Conservation (phyloP, 2,329 filamentous ascomycete species). For the Aspergillus nomiae region DNA sequence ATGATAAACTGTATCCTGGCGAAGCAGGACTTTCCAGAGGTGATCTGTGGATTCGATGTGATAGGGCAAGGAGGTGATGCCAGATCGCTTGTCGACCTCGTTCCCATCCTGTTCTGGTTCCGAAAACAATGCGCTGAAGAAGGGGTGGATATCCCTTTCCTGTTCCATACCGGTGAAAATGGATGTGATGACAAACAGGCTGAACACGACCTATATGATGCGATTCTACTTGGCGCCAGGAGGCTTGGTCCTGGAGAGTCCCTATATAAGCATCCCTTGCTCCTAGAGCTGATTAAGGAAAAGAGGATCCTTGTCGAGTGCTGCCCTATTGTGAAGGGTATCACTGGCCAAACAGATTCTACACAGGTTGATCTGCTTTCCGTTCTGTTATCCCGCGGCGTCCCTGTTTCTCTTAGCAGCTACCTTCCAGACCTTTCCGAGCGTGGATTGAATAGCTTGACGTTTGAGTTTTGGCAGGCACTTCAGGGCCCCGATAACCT, state of each 20-base stretch:
- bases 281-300: conserved; percentile 86
- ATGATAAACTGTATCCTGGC: conserved; percentile 88
- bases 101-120: conserved; percentile 92
- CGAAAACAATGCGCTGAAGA: conserved; percentile 78
- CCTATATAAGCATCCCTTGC: conserved; percentile 85
- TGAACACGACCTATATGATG: conserved; percentile 87
- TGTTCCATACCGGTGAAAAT: conserved; percentile 92
- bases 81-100: conserved; percentile 71
- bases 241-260: conserved; percentile 89
- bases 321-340: conserved; percentile 89
- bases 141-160: conserved; percentile 83
- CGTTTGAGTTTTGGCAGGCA: conserved; percentile 92
- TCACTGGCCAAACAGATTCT: conserved; percentile 74
- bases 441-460: conserved; percentile 78
- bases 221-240: conserved; percentile 80
- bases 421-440: conserved; percentile 90
- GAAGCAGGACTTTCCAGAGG: conserved; percentile 75
- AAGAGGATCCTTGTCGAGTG: conserved; percentile 85
- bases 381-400: conserved; percentile 79
- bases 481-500: conserved; percentile 91
- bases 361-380: conserved; percentile 80
- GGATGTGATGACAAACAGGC: conserved; percentile 75
- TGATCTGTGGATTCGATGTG: conserved; percentile 85
- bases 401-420: conserved; percentile 81
- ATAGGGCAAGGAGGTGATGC: conserved; percentile 86